A percentile compares a stretch with the other conserved stretches of the same genome.
These are phyloP conservation scores for Lotmaria passim DNA, from an alignment of 208 protist species.

Conservation along the genomic window DNA sequence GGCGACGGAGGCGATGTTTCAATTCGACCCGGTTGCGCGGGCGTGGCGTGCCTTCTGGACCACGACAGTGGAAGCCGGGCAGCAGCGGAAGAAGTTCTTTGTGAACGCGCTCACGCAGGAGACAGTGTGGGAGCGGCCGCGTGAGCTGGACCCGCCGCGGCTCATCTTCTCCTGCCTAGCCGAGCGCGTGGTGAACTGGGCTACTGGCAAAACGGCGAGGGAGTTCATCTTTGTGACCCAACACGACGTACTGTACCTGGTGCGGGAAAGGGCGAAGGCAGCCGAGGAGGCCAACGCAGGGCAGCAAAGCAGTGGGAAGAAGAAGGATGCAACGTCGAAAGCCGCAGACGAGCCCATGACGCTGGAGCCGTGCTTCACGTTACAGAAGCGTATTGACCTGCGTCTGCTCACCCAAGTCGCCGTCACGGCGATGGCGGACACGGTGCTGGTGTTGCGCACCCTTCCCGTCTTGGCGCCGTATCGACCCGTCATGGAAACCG, in stretches of 20 bases:
- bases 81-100: constrained; percentile 56
- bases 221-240: constrained; percentile 44
- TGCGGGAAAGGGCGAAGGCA: constrained; percentile 19
- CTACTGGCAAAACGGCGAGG: constrained; percentile 37
- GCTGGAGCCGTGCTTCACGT: constrained; percentile 25
- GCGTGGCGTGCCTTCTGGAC: constrained; percentile 68
- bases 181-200: constrained; percentile 50
- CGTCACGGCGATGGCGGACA: constrained; percentile 68
- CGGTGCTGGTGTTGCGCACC: constrained; percentile 66
- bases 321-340: not conserved
- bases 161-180: constrained; percentile 53
- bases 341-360: not conserved
- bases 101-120: constrained; percentile 45
- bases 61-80: constrained; percentile 32
- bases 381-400: constrained; percentile 74
- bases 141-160: constrained; percentile 41
- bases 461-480: constrained; percentile 60
- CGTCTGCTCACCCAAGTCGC: constrained; percentile 67
- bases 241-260: constrained; percentile 38
- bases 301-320: not conserved
- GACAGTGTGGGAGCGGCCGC: constrained; percentile 45
- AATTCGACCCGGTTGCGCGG: constrained; percentile 61
- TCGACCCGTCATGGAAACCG: constrained; percentile 36
- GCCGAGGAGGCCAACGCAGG: constrained; percentile 3
- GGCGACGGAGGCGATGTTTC: constrained; percentile 35